These are phyloP conservation scores for Gossypium lobatum DNA, from an alignment of 441 rosid species.

Conservation along the genomic window DNA sequence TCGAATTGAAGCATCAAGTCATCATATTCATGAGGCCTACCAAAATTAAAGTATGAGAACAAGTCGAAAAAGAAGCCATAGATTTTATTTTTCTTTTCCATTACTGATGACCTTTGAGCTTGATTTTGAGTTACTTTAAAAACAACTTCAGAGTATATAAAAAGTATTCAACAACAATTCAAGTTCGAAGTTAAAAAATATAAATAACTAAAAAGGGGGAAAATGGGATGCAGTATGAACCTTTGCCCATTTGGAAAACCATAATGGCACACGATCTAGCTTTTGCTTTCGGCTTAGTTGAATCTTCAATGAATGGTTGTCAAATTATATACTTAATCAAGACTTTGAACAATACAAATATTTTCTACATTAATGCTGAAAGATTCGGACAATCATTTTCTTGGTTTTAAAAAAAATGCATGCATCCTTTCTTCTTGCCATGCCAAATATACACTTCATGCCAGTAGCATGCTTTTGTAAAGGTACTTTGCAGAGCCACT, in stretches of 20 bases:
- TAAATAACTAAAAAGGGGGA: background rate
- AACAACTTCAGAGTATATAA: background rate
- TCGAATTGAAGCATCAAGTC: background rate
- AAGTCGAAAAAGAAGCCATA: constrained; percentile 9
- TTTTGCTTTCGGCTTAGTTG: constrained; percentile 29
- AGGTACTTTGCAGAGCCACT: constrained; percentile 18
- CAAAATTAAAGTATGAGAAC: background rate
- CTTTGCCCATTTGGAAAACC: background rate
- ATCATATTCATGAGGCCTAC: constrained; percentile 8
- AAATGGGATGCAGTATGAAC: background rate
- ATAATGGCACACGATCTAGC: constrained; percentile 12
- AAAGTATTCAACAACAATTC: background rate
- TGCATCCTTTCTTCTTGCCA: background rate
- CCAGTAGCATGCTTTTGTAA: background rate
- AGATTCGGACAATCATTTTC: background rate
- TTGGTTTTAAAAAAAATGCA: background rate
- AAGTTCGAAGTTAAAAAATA: background rate
- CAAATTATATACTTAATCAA: constrained; percentile 15
- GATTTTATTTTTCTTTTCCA: background rate
- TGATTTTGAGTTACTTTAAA: background rate
- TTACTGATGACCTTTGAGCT: background rate
- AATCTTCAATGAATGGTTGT: constrained; percentile 9
- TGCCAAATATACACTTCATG: constrained; percentile 3
- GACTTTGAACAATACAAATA: background rate
- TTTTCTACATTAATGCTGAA: background rate